These are phyloP conservation scores for Biscutella laevigata DNA, from an alignment of 441 rosid species.

Conservation along the genomic window DNA sequence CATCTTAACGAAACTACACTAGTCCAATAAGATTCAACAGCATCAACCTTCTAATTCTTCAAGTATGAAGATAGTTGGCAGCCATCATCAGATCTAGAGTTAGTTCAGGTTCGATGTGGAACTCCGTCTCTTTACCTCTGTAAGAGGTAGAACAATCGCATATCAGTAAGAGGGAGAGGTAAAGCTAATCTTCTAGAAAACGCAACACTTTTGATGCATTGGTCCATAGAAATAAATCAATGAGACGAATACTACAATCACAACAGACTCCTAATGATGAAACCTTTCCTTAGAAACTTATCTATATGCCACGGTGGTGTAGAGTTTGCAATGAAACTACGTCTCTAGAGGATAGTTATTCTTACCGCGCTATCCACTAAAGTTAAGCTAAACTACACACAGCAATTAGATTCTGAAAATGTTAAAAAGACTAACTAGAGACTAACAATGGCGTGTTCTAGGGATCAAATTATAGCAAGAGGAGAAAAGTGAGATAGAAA, in stretches of 20 bases:
- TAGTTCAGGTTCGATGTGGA: constrained; percentile 86
- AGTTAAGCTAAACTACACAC: background rate
- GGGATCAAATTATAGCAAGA: background rate
- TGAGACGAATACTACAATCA: background rate
- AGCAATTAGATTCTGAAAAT: background rate
- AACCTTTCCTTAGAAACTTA: background rate
- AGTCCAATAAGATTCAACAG: constrained; percentile 6
- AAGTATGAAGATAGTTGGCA: constrained; percentile 92
- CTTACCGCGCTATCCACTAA: background rate
- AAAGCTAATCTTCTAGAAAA: background rate
- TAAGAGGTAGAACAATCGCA: constrained; percentile 14
- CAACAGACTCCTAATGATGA: background rate
- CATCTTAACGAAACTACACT: background rate
- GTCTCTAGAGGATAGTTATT: background rate
- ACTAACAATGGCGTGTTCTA: background rate
- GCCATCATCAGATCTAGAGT: constrained; percentile 98
- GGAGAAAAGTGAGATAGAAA: background rate
- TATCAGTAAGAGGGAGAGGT: background rate
- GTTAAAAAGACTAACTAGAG: background rate
- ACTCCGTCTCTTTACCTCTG: constrained; percentile 90
- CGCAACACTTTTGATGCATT: background rate
- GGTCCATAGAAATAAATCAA: background rate
- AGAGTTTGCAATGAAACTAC: background rate
- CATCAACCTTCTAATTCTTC: constrained; percentile 7
- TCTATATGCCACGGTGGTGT: background rate